Percentiles rank a stretch among this genome's conserved stretches.
These are phyloP conservation scores for Achlya hypogyna DNA, from an alignment of 352 stramenopile genomes.

Conservation along the genomic window DNA sequence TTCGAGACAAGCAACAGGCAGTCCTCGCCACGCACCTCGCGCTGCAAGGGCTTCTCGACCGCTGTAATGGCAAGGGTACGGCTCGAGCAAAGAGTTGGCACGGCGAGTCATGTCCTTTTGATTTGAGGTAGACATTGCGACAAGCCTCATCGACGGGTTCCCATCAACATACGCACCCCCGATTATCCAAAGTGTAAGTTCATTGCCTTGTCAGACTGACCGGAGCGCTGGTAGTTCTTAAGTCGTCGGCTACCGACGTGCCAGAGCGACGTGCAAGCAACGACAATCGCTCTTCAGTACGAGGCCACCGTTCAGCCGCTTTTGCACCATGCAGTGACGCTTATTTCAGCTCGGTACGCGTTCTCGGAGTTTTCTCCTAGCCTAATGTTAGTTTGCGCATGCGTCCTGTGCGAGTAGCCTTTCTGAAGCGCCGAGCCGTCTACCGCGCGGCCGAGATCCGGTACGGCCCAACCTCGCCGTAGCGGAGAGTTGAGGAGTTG, in stretches of 20 bases:
- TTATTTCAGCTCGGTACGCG: slow-evolving; percentile 1
- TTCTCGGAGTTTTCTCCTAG: neutral
- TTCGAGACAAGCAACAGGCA: neutral
- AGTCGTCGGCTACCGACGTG: neutral
- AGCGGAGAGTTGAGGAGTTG: too few species aligned
- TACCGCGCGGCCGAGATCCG: neutral
- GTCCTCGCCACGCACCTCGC: neutral
- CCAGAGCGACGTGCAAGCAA: neutral
- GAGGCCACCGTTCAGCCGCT: neutral
- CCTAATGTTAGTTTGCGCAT: neutral
- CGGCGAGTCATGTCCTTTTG: neutral
- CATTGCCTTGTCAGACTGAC: neutral
- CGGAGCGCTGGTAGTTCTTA: neutral
- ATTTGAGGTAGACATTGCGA: neutral
- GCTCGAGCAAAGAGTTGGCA: neutral
- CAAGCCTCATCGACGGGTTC: slow-evolving; percentile 3
- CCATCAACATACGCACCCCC: slow-evolving; percentile 1
- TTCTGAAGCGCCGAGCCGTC: neutral
- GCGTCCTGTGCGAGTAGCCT: neutral
- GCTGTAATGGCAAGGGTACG: neutral
- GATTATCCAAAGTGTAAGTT: neutral
- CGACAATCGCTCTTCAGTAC: neutral
- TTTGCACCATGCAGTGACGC: slow-evolving; percentile 1
- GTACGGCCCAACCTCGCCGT: neutral
- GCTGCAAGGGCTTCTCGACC: neutral